Evolutionary conservation across 345 rosid genomes (phyloP).

Genomic region (Mallotus nudiflorus): DNA sequence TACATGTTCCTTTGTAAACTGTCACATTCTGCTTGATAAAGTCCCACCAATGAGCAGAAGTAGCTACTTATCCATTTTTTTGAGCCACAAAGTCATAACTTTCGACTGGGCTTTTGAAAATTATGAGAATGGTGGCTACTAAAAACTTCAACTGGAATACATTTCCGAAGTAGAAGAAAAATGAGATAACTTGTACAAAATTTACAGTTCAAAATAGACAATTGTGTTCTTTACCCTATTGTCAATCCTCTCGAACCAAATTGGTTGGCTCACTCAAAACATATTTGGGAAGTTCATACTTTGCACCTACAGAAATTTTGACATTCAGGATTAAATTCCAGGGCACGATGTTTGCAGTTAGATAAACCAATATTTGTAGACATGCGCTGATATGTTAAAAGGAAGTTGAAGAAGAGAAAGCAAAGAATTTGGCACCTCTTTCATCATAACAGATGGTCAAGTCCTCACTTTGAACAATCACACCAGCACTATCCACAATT

Average conservation of each 20-base stretch:
- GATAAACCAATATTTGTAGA: background rate
- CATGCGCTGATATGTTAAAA: background rate
- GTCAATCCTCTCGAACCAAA: background rate
- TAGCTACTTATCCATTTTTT: background rate
- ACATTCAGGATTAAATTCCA: background rate
- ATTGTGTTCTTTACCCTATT: background rate
- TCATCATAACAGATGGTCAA: conserved; percentile 80
- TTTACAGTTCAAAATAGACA: conserved; percentile 3
- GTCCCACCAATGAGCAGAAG: background rate
- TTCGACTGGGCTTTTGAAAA: conserved; percentile 6
- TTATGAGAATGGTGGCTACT: conserved; percentile 1
- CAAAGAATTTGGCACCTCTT: conserved; percentile 47
- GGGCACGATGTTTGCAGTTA: background rate
- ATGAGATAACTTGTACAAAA: background rate
- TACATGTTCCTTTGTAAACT: background rate
- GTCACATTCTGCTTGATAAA: background rate
- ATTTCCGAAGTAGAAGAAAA: background rate
- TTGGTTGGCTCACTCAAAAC: conserved; percentile 7
- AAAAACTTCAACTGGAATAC: background rate
- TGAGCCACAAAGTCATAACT: background rate
- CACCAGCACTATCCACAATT: conserved; percentile 77
- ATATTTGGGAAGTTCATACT: conserved; percentile 46
- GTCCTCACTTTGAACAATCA: conserved; percentile 63
- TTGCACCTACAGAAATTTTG: conserved; percentile 52
- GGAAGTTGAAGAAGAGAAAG: background rate